A percentile compares a stretch with the other conserved stretches of the same genome.
Evolutionary conservation across 1,284 basidiomycete species (phyloP).

Genomic region (Malassezia sympodialis): DNA sequence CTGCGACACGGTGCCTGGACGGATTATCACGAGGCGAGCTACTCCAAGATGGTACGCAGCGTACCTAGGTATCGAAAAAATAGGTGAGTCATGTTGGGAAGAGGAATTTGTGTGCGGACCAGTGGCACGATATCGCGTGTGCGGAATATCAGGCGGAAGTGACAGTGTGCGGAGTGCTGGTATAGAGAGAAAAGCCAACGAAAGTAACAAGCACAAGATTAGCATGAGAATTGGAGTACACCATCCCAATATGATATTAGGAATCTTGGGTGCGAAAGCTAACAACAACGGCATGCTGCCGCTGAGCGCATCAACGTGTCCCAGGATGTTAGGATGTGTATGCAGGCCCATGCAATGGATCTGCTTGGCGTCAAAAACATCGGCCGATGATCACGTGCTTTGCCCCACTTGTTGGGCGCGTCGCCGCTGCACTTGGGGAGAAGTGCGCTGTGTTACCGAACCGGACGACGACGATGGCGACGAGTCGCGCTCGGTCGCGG

Average conservation of each 20-base stretch:
- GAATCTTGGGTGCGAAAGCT: neutral
- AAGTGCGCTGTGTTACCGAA: neutral
- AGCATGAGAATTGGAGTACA: neutral
- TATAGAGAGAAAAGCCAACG: neutral
- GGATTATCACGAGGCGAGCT: neutral
- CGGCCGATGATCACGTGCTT: slow-evolving; percentile 6
- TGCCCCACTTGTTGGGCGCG: neutral
- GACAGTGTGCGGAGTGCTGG: neutral
- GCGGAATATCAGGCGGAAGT: neutral
- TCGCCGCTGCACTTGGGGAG: neutral
- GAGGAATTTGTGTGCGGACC: neutral
- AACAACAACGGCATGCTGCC: neutral
- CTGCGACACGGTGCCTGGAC: neutral
- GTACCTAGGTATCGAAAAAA: neutral
- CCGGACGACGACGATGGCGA: neutral
- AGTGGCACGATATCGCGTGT: neutral
- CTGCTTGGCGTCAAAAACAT: neutral
- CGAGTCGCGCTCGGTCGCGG: neutral
- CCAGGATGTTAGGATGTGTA: neutral
- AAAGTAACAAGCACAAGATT: neutral
- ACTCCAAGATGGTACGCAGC: neutral
- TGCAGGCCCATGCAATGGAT: neutral
- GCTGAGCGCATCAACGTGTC: neutral
- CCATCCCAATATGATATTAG: neutral
- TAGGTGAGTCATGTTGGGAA: neutral